These are phyloP conservation scores for Fraxinus baroniana DNA, from an alignment of 305 asterid genomes.

Conservation along the genomic window DNA sequence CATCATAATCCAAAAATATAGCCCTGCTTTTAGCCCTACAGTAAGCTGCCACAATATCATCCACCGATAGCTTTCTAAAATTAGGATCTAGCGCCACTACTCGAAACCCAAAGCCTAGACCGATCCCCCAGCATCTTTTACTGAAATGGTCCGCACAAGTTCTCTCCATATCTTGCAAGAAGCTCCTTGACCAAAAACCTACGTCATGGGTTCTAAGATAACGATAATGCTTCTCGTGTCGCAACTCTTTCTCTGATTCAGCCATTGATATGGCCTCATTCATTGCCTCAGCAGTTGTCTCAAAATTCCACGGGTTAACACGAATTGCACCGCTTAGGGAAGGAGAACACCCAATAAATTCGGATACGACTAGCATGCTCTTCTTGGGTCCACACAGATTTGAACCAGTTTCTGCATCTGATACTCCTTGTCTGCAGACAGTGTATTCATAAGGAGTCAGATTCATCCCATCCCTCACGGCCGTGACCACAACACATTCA, in stretches of 20 bases:
- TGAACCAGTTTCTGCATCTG: slow-evolving; percentile 54
- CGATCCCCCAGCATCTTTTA: slow-evolving; percentile 91
- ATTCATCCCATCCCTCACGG: slow-evolving; percentile 96
- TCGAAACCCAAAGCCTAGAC: slow-evolving; percentile 91
- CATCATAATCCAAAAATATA: slow-evolving; percentile 88
- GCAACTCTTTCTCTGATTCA: slow-evolving; percentile 72
- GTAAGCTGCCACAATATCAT: slow-evolving; percentile 73
- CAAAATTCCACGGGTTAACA: slow-evolving; percentile 91
- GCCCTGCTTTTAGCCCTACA: slow-evolving; percentile 68
- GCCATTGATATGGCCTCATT: slow-evolving; percentile 80
- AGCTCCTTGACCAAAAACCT: slow-evolving; percentile 89
- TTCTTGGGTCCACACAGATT: slow-evolving; percentile 60
- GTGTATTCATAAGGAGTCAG: slow-evolving; percentile 90
- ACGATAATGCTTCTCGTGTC: slow-evolving; percentile 93
- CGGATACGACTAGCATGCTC: slow-evolving; percentile 94
- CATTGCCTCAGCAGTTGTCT: slow-evolving; percentile 88
- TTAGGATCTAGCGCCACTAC: slow-evolving; percentile 92
- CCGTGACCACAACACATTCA: slow-evolving; percentile 94
- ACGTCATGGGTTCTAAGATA: slow-evolving; percentile 83
- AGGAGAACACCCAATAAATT: slow-evolving; percentile 91
- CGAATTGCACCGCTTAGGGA: slow-evolving; percentile 92
- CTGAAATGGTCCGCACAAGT: slow-evolving; percentile 86
- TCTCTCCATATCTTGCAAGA: slow-evolving; percentile 92
- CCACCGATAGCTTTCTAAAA: slow-evolving; percentile 74
- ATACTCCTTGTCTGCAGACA: slow-evolving; percentile 77